Conservation (phyloP, 129 eudicot species). For the Artemisia annua region DNA sequence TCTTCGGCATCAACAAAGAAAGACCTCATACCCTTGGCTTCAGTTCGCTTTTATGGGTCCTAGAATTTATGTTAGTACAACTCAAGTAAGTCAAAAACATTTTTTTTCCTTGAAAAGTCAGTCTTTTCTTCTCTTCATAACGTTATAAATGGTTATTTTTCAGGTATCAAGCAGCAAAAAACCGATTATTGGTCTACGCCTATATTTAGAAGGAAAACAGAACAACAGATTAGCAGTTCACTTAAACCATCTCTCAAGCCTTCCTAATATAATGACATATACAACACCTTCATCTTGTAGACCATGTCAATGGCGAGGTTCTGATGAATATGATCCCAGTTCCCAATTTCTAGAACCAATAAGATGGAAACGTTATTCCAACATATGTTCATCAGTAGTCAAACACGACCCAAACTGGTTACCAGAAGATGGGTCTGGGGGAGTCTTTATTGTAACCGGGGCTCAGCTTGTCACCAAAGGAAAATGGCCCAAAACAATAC, state of each 20-base stretch:
- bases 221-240: constrained; percentile 18
- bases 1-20: constrained; percentile 29
- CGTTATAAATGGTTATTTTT: neutral
- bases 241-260: constrained; percentile 12
- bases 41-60: constrained; percentile 23
- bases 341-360: too few relatives aligned
- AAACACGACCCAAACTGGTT: too few relatives aligned
- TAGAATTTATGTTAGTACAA: constrained; percentile 25
- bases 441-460: too few relatives aligned
- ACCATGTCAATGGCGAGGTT: too few relatives aligned
- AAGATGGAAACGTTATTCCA: too few relatives aligned
- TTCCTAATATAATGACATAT: constrained; percentile 42
- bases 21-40: constrained; percentile 29
- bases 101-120: neutral
- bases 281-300: neutral
- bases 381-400: too few relatives aligned
- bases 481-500: too few relatives aligned
- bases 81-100: constrained; percentile 16
- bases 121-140: neutral
- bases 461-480: too few relatives aligned
- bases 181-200: constrained; percentile 13
- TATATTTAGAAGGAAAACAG: constrained; percentile 9
- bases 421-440: too few relatives aligned
- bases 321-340: too few relatives aligned
- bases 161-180: constrained; percentile 54